These are phyloP conservation scores for Myriosclerotinia curreyana DNA, from an alignment of 2,329 filamentous ascomycete species.

Conservation along the genomic window DNA sequence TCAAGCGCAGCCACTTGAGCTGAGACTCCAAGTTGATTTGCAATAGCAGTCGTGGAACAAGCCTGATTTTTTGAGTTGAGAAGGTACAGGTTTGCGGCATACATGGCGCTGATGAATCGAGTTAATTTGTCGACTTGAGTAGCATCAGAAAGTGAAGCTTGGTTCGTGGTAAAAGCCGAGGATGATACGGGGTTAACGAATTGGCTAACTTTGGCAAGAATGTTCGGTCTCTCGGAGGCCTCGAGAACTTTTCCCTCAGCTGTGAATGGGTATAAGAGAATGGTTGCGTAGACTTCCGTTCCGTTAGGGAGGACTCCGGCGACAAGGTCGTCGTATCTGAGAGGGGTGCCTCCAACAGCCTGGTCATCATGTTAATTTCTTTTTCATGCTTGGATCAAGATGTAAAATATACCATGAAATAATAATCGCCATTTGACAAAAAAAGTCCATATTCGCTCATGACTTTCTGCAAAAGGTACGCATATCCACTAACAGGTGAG, in stretches of 20 bases:
- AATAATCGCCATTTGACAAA: not conserved
- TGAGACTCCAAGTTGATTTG: too few species aligned
- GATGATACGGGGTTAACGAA: constrained; percentile 22
- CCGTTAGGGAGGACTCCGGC: constrained; percentile 35
- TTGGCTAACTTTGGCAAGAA: too few species aligned
- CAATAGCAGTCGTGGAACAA: too few species aligned
- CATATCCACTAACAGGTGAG: constrained; percentile 37
- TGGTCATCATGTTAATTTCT: too few species aligned
- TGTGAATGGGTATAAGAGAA: constrained; percentile 38
- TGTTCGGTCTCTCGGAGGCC: constrained; percentile 16
- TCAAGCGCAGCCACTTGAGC: constrained; percentile 22
- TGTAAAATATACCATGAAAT: too few species aligned
- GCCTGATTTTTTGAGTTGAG: constrained; percentile 19
- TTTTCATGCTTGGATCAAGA: too few species aligned
- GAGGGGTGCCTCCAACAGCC: too few species aligned
- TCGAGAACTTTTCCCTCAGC: constrained; percentile 27
- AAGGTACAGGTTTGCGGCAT: constrained; percentile 36
- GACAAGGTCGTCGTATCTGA: constrained; percentile 35
- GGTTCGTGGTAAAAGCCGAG: constrained; percentile 34
- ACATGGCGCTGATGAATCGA: constrained; percentile 36
- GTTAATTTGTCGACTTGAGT: constrained; percentile 24
- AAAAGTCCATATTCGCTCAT: constrained; percentile 29
- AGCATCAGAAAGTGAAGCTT: constrained; percentile 24
- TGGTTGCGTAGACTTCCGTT: constrained; percentile 37
- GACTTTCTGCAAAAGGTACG: constrained; percentile 31